These are phyloP conservation scores for Alternaria arbusti DNA, from an alignment of 2,329 filamentous ascomycete species.

Conservation along the genomic window DNA sequence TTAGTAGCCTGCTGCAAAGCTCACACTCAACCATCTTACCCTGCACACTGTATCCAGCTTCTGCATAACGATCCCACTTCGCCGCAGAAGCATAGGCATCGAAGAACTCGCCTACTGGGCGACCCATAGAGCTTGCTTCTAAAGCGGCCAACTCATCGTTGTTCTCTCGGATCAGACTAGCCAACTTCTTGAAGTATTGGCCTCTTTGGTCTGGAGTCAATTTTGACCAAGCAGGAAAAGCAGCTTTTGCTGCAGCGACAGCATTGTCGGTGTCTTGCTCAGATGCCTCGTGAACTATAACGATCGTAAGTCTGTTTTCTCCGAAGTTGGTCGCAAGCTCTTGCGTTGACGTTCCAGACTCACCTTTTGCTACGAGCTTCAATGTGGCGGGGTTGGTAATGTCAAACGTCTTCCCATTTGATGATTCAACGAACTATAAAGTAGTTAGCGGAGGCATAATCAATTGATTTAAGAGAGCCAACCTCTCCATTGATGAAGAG, in stretches of 20 bases:
- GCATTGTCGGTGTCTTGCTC: constrained; percentile 67
- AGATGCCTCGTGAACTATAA: constrained; percentile 43
- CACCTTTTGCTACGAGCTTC: constrained; percentile 79
- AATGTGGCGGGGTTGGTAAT: constrained; percentile 81
- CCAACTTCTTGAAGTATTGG: constrained; percentile 64
- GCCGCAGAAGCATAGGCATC: constrained; percentile 79
- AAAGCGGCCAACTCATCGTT: constrained; percentile 81
- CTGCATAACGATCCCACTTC: constrained; percentile 79
- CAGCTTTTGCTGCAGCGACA: constrained; percentile 72
- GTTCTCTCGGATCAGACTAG: constrained; percentile 76
- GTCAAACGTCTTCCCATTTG: constrained; percentile 60
- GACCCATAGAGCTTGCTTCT: constrained; percentile 85
- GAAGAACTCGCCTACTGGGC: constrained; percentile 79
- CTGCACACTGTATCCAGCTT: constrained; percentile 76
- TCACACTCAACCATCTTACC: neutral
- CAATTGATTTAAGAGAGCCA: neutral
- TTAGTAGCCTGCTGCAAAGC: neutral
- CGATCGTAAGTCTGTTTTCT: constrained; percentile 31
- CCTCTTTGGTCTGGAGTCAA: constrained; percentile 34
- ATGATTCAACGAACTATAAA: constrained; percentile 39
- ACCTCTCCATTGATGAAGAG: constrained; percentile 47
- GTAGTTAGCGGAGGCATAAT: constrained; percentile 3
- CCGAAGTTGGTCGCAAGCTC: neutral
- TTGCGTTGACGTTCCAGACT: constrained; percentile 31
- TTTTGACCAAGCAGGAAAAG: constrained; percentile 75